These are phyloP conservation scores for Cucurbita pepo DNA, from an alignment of 306 rosid genomes.

Conservation along the genomic window DNA sequence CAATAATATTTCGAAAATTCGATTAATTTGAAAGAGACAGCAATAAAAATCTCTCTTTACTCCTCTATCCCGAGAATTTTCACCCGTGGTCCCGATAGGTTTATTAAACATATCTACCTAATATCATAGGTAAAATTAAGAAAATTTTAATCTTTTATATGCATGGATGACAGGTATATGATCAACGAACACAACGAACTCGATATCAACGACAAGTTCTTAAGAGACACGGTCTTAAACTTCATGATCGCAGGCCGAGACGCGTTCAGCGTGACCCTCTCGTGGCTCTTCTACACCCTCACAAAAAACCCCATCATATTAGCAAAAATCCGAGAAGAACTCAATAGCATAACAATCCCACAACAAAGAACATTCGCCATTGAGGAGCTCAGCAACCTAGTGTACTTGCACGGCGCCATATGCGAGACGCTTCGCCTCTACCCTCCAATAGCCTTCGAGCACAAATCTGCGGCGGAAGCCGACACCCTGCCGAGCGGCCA, in stretches of 20 bases:
- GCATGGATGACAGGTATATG: background rate
- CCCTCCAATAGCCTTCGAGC: slow-evolving; percentile 32
- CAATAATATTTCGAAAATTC: no score
- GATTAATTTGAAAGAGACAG: no score
- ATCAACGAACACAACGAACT: background rate
- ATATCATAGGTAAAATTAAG: no score
- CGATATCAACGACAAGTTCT: slow-evolving; percentile 10
- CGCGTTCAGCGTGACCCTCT: slow-evolving; percentile 28
- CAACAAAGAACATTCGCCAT: background rate
- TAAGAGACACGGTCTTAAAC: slow-evolving; percentile 25
- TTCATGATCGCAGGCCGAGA: slow-evolving; percentile 30
- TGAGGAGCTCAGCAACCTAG: slow-evolving; percentile 4
- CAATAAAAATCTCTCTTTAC: no score
- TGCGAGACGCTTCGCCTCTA: slow-evolving; percentile 38
- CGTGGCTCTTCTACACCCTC: slow-evolving; percentile 34
- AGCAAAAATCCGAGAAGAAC: slow-evolving; percentile 31
- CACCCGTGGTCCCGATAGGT: no score
- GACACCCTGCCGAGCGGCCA: slow-evolving; percentile 49
- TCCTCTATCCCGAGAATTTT: no score
- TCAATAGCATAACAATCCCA: background rate
- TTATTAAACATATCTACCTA: no score
- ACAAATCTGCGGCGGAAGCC: slow-evolving; percentile 4
- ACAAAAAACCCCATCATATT: slow-evolving; percentile 27
- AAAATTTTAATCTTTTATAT: background rate
- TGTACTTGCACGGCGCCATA: slow-evolving; percentile 35